Conservation (phyloP, 768 basidiomycete genomes). For the Leccinum subtestaceum region DNA sequence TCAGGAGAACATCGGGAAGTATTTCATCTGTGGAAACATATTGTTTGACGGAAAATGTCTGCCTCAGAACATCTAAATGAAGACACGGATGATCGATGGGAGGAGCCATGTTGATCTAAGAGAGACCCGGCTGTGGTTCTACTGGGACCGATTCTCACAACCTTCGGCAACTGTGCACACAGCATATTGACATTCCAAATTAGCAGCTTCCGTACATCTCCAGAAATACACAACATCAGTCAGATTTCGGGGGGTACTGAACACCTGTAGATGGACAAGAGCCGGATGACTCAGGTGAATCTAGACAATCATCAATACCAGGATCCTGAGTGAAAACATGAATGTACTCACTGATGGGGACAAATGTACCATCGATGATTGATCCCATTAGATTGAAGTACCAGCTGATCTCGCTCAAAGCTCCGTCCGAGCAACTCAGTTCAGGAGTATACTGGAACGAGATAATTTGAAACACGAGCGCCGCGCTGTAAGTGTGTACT, state of each 20-base stretch:
- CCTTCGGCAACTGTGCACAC: neutral
- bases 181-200: neutral
- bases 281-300: constrained; percentile 43
- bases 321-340: neutral
- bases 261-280: constrained; percentile 57
- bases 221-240: neutral
- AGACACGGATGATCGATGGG: constrained; percentile 46
- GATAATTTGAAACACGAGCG: neutral
- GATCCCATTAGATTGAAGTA: constrained; percentile 67
- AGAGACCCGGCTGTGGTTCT: neutral
- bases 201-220: neutral
- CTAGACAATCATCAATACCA: constrained; percentile 32
- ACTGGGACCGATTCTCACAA: neutral
- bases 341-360: constrained; percentile 50
- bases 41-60: constrained; percentile 47
- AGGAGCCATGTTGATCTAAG: constrained; percentile 35
- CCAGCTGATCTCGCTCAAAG: constrained; percentile 49
- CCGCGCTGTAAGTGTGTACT: constrained; percentile 1
- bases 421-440: constrained; percentile 41
- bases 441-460: constrained; percentile 44
- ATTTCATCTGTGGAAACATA: constrained; percentile 33
- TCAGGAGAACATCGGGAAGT: constrained; percentile 23
- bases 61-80: constrained; percentile 43
- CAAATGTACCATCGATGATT: constrained; percentile 61
- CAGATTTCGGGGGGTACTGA: constrained; percentile 43